Evolutionary conservation across 2,329 filamentous ascomycete genomes (phyloP).

Genomic region (Hypoxylon sp.): DNA sequence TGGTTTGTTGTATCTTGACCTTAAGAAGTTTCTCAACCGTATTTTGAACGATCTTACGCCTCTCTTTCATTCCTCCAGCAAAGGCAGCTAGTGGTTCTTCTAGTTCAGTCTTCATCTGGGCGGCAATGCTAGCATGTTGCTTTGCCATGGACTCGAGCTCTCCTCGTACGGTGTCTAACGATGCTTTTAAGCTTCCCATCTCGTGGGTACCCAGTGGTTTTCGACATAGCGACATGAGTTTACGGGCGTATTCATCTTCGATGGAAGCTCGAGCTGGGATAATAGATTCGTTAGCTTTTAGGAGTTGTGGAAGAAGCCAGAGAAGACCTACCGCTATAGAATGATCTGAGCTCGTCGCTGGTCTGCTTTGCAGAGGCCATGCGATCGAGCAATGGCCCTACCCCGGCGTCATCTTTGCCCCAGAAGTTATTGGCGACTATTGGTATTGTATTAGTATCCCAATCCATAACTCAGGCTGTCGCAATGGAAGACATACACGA

Average conservation of each 20-base stretch:
- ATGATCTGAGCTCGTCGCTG: slow-evolving; percentile 91
- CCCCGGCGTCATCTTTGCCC: slow-evolving; percentile 98
- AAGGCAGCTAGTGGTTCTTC: slow-evolving; percentile 95
- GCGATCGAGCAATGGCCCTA: slow-evolving; percentile 89
- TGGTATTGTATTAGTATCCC: slow-evolving; percentile 45
- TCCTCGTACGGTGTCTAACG: slow-evolving; percentile 87
- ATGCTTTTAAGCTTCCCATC: slow-evolving; percentile 83
- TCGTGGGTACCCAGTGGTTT: slow-evolving; percentile 93
- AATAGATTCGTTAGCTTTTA: slow-evolving; percentile 1
- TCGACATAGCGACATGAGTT: slow-evolving; percentile 85
- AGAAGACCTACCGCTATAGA: slow-evolving; percentile 79
- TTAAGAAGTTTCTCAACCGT: slow-evolving; percentile 96
- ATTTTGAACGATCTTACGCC: slow-evolving; percentile 94
- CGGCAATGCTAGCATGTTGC: slow-evolving; percentile 89
- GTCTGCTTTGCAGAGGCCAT: slow-evolving; percentile 96
- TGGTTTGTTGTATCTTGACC: slow-evolving; percentile 91
- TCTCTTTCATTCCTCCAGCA: slow-evolving; percentile 94
- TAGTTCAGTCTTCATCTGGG: slow-evolving; percentile 95
- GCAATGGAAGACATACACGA: slow-evolving; percentile 47
- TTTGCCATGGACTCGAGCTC: slow-evolving; percentile 96
- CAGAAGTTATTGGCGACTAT: slow-evolving; percentile 99
- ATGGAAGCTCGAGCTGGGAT: slow-evolving; percentile 86
- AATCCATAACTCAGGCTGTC: background rate
- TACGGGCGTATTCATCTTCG: slow-evolving; percentile 96
- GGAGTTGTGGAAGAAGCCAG: background rate